Evolutionary conservation across 495 filamentous ascomycete species (phyloP).

Genomic region (Letharia lupina): DNA sequence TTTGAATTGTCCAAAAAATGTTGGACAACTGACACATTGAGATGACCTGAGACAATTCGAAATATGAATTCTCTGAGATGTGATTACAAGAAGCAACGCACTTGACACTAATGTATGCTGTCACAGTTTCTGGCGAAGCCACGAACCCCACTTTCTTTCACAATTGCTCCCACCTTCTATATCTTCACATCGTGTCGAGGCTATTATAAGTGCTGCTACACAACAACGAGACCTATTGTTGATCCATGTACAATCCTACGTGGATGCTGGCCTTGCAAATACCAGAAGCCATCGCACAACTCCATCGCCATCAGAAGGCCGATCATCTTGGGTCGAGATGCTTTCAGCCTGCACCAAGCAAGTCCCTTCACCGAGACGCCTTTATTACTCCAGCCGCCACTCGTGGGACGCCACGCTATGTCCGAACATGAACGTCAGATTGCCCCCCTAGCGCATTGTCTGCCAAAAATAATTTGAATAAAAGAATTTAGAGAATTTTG

Average conservation of each 20-base stretch:
- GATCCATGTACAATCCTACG: not conserved
- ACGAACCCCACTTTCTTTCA: not conserved
- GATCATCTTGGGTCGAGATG: not conserved
- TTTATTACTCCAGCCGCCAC: not conserved
- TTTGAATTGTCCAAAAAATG: not conserved
- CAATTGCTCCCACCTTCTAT: not conserved
- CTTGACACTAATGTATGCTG: not conserved
- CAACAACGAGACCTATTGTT: not conserved
- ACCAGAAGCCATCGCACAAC: not conserved
- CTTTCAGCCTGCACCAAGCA: not conserved
- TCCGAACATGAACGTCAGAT: not conserved
- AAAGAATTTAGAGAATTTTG: slow-evolving; percentile 83
- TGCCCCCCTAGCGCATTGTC: slow-evolving; percentile 53
- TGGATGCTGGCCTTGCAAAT: not conserved
- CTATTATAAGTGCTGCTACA: not conserved
- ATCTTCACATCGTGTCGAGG: not conserved
- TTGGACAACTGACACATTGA: not conserved
- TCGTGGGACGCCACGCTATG: not conserved
- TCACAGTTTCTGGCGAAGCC: not conserved
- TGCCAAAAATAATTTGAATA: slow-evolving; percentile 97
- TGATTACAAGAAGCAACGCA: not conserved
- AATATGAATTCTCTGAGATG: not conserved
- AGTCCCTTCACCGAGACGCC: not conserved
- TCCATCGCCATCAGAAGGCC: not conserved
- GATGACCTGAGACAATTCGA: not conserved